Conservation (phyloP, 345 rosid species). For the Camelina laxa region DNA sequence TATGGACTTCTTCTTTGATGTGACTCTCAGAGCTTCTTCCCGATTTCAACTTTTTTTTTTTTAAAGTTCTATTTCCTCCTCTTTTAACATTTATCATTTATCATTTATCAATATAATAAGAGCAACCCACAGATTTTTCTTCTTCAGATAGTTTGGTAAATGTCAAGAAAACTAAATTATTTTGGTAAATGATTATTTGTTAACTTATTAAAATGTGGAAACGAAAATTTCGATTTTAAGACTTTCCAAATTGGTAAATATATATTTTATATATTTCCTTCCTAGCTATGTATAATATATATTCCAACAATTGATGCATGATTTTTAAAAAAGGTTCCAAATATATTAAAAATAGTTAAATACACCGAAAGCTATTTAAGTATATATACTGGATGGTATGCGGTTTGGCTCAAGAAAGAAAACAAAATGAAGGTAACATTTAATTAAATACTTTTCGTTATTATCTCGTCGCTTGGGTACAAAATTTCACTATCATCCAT, state of each 20-base stretch:
- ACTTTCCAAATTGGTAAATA: too few relatives aligned
- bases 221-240: too few relatives aligned
- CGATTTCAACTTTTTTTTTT: conserved; percentile 6
- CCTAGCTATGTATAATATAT: too few relatives aligned
- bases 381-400: conserved; percentile 7
- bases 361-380: background rate
- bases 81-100: background rate
- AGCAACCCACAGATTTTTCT: background rate
- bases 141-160: background rate
- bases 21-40: conserved; percentile 9
- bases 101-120: too few relatives aligned
- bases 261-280: too few relatives aligned
- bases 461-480: conserved; percentile 30
- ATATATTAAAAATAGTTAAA: too few relatives aligned
- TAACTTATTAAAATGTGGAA: background rate
- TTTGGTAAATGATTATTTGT: background rate
- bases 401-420: conserved; percentile 22
- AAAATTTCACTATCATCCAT: conserved; percentile 34
- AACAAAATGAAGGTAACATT: background rate
- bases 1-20: conserved; percentile 33
- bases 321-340: too few relatives aligned
- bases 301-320: too few relatives aligned
- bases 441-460: conserved; percentile 9
- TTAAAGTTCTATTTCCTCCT: background rate
- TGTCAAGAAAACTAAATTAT: background rate